A percentile compares a stretch with the other conserved stretches of the same genome.
Conservation (phyloP, 2,329 filamentous ascomycete species). For the Xylariaceae sp. region DNA sequence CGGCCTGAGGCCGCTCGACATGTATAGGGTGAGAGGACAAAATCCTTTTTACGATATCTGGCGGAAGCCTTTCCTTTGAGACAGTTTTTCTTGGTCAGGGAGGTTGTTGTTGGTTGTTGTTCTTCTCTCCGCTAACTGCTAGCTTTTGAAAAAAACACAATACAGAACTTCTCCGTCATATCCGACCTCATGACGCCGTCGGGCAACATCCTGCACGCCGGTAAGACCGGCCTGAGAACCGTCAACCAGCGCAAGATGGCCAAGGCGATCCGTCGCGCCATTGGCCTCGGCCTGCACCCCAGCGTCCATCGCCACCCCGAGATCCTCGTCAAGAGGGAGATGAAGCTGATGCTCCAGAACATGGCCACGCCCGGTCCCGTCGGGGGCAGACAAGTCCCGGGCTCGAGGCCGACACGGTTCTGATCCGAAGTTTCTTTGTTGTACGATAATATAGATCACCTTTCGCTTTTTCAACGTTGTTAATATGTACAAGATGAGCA, state of each 20-base stretch:
- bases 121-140: too few relatives aligned
- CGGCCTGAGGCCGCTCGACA: constrained; percentile 71
- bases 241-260: constrained; percentile 91
- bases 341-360: too few relatives aligned
- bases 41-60: too few relatives aligned
- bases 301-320: constrained; percentile 87
- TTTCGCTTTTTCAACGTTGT: constrained; percentile 22
- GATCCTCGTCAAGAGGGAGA: constrained; percentile 54
- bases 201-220: constrained; percentile 77
- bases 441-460: too few relatives aligned
- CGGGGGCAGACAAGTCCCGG: too few relatives aligned
- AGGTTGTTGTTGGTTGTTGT: too few relatives aligned
- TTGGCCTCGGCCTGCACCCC: constrained; percentile 88
- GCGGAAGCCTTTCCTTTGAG: background rate
- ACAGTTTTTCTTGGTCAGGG: too few relatives aligned
- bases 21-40: constrained; percentile 75
- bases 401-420: background rate
- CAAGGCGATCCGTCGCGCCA: constrained; percentile 82
- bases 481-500: constrained; percentile 26
- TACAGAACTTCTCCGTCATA: constrained; percentile 85
- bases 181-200: constrained; percentile 80
- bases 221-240: constrained; percentile 71
- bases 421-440: background rate
- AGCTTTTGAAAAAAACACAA: background rate
- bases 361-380: too few relatives aligned